phyloP scores from a whole-genome alignment of 768 basidiomycete genomes.

The Auricularia sp. region DNA sequence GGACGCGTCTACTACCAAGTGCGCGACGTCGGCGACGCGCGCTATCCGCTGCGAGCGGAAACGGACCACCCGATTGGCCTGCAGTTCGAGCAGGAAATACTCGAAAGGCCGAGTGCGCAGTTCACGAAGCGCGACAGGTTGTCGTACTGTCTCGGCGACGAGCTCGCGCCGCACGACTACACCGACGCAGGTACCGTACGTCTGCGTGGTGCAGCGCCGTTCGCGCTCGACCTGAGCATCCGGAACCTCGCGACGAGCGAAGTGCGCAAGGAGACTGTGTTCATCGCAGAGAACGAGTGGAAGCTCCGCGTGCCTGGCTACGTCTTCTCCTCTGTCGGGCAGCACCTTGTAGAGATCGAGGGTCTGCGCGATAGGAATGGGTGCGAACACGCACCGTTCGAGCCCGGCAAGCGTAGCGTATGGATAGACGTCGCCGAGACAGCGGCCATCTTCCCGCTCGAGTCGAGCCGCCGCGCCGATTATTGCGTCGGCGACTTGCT shows the following conservation, averaged over 20 bases:
- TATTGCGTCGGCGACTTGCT: constrained; percentile 84
- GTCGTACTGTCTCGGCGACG: constrained; percentile 67
- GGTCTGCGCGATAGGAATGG: constrained; percentile 69
- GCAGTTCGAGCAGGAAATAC: constrained; percentile 78
- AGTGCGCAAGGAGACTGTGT: constrained; percentile 45
- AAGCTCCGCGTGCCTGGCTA: constrained; percentile 60
- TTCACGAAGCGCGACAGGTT: constrained; percentile 60
- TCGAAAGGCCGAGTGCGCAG: constrained; percentile 65
- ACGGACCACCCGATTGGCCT: constrained; percentile 37
- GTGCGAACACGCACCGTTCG: constrained; percentile 65
- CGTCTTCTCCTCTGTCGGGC: constrained; percentile 66
- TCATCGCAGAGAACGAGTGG: constrained; percentile 47
- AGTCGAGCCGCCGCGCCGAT: constrained; percentile 47
- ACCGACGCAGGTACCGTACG: constrained; percentile 49
- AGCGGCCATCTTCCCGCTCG: constrained; percentile 81
- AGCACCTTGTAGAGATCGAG: constrained; percentile 70
- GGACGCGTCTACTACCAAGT: constrained; percentile 87
- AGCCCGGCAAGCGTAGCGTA: constrained; percentile 46
- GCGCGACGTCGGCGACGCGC: constrained; percentile 75
- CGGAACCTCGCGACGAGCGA: constrained; percentile 67
- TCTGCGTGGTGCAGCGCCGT: constrained; percentile 80
- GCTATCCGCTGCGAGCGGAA: constrained; percentile 62
- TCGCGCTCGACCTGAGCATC: constrained; percentile 63
- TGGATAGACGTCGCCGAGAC: constrained; percentile 96
- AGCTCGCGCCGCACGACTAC: constrained; percentile 31